phyloP scores from a whole-genome alignment of 768 basidiomycete genomes.

The Hemileccinum rubropunctum region DNA sequence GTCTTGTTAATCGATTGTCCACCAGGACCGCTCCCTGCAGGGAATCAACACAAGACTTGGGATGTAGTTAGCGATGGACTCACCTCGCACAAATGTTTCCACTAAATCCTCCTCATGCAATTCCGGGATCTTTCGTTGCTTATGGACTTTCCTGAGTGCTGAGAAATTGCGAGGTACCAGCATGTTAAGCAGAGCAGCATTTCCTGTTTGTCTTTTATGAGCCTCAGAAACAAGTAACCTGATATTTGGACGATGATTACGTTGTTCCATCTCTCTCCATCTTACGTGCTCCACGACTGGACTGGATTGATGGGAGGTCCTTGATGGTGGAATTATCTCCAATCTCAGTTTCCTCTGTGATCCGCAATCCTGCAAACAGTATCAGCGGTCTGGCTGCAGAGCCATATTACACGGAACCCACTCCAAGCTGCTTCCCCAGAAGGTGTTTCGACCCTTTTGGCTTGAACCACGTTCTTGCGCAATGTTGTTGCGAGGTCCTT shows the following conservation, averaged over 20 bases:
- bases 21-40: constrained; percentile 82
- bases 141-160: constrained; percentile 67
- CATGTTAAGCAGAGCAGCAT: constrained; percentile 31
- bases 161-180: constrained; percentile 52
- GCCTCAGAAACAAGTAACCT: constrained; percentile 27
- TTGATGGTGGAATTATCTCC: constrained; percentile 84
- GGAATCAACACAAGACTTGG: constrained; percentile 7
- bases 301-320: constrained; percentile 44
- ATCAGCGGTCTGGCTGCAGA: not conserved
- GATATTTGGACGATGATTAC: constrained; percentile 25
- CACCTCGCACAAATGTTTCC: constrained; percentile 85
- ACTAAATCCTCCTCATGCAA: constrained; percentile 80
- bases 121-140: constrained; percentile 60
- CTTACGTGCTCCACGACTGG: constrained; percentile 47
- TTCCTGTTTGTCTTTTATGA: constrained; percentile 27
- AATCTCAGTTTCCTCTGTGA: constrained; percentile 81
- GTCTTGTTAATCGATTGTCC: constrained; percentile 99
- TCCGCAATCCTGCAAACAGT: constrained; percentile 54
- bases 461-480: constrained; percentile 86
- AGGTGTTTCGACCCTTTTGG: constrained; percentile 41
- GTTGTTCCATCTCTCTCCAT: constrained; percentile 36
- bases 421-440: constrained; percentile 53
- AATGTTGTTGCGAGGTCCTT: constrained; percentile 73
- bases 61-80: constrained; percentile 14
- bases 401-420: constrained; percentile 30